Evolutionary conservation across 352 stramenopile genomes (phyloP).

Genomic region (Phytophthora pinifolia): DNA sequence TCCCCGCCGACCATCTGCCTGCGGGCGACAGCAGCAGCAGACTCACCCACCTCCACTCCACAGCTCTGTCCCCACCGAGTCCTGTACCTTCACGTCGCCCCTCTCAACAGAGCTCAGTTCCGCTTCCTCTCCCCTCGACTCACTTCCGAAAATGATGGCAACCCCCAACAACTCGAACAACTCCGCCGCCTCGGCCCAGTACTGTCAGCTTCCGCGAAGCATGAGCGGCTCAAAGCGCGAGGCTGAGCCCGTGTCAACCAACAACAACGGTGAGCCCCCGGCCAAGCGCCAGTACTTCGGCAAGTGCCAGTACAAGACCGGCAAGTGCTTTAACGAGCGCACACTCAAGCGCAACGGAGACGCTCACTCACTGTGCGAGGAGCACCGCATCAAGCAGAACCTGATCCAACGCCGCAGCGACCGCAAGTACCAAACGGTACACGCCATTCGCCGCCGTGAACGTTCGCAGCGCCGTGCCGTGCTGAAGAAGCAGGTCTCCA

Average conservation of each 20-base stretch:
- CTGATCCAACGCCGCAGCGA: constrained; percentile 83
- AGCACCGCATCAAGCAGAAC: constrained; percentile 87
- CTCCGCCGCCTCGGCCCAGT: neutral
- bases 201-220: constrained; percentile 6
- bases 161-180: constrained; percentile 27
- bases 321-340: constrained; percentile 88
- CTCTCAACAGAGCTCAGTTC: constrained; percentile 21
- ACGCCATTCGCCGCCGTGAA: constrained; percentile 74
- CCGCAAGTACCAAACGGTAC: constrained; percentile 86
- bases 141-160: constrained; percentile 40
- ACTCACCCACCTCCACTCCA: constrained; percentile 19
- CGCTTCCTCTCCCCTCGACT: constrained; percentile 19
- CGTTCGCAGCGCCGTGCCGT: constrained; percentile 76
- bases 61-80: constrained; percentile 1
- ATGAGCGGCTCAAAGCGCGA: constrained; percentile 22
- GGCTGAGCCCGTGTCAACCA: constrained; percentile 5
- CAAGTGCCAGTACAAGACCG: constrained; percentile 89
- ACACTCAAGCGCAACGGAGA: constrained; percentile 85
- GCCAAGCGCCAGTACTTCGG: constrained; percentile 51
- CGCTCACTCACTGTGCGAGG: constrained; percentile 79
- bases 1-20: constrained; percentile 27
- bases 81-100: constrained; percentile 12
- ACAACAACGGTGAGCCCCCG: constrained; percentile 7
- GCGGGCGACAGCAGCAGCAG: constrained; percentile 26
- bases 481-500: constrained; percentile 81